phyloP scores from a whole-genome alignment of 805 yeast genomes.

The Saccharomyces kudriavzevii region DNA sequence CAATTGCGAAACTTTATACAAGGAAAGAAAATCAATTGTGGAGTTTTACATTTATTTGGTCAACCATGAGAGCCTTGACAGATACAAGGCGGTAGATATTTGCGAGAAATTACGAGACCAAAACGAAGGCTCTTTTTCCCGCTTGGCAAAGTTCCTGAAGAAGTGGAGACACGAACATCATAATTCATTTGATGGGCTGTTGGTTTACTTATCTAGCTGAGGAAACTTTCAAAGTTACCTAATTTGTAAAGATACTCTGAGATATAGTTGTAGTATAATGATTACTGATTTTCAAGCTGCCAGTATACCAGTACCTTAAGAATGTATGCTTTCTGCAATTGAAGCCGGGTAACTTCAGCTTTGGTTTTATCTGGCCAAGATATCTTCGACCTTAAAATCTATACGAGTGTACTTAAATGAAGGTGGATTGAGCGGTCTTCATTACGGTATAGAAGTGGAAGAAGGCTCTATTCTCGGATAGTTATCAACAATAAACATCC shows the following conservation, averaged over 20 bases:
- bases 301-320: no score
- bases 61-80: constrained; percentile 15
- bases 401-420: not conserved
- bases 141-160: constrained; percentile 15
- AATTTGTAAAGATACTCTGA: not conserved
- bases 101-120: constrained; percentile 11
- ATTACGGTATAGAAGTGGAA: not conserved
- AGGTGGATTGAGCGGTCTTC: not conserved
- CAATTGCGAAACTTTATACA: constrained; percentile 17
- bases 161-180: constrained; percentile 19
- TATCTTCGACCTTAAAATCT: not conserved
- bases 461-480: not conserved
- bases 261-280: not conserved
- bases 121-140: constrained; percentile 3
- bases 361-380: not conserved
- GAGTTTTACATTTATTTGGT: constrained; percentile 27
- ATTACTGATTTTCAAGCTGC: no score
- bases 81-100: constrained; percentile 22
- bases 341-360: not conserved
- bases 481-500: not conserved
- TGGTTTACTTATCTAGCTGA: not conserved
- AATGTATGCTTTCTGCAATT: not conserved
- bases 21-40: constrained; percentile 23
- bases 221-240: not conserved
- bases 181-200: constrained; percentile 10